Percentiles rank a stretch among this genome's conserved stretches.
phyloP scores from a whole-genome alignment of 1,284 basidiomycete species.

The Cryptococcus maquisensis region DNA sequence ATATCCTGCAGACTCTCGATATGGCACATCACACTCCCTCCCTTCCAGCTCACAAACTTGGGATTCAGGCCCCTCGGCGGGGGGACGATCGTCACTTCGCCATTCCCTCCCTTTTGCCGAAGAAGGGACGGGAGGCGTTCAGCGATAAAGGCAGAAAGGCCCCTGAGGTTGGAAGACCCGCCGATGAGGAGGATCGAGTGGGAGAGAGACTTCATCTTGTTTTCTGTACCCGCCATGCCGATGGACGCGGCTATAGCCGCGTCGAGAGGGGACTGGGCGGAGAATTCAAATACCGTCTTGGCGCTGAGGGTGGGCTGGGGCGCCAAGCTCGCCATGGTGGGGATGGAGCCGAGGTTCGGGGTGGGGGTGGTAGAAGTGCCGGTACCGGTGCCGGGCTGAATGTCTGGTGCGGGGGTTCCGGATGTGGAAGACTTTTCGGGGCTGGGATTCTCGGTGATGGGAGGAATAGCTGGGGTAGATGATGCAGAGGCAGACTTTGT shows the following conservation, averaged over 20 bases:
- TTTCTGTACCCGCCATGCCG: slow-evolving; percentile 75
- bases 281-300: slow-evolving; percentile 57
- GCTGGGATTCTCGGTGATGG: neutral
- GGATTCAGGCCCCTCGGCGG: slow-evolving; percentile 91
- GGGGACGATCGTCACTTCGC: slow-evolving; percentile 81
- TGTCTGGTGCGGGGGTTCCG: neutral
- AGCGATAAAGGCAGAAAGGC: slow-evolving; percentile 36
- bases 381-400: neutral
- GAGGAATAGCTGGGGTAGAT: neutral
- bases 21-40: slow-evolving; percentile 85
- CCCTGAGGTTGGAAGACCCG: slow-evolving; percentile 58
- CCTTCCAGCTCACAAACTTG: slow-evolving; percentile 87
- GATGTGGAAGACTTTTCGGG: neutral
- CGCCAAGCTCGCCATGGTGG: neutral
- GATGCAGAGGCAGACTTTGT: neutral
- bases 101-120: slow-evolving; percentile 81
- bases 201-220: slow-evolving; percentile 83
- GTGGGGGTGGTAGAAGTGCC: neutral
- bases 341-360: neutral
- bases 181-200: slow-evolving; percentile 86
- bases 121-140: slow-evolving; percentile 55
- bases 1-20: slow-evolving; percentile 84
- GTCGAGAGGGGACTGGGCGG: slow-evolving; percentile 86
- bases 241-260: slow-evolving; percentile 91
- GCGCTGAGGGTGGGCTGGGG: slow-evolving; percentile 4